Base-by-base conservation (phyloP, 352 stramenopile species). In the Ophiocytium majus region DNA sequence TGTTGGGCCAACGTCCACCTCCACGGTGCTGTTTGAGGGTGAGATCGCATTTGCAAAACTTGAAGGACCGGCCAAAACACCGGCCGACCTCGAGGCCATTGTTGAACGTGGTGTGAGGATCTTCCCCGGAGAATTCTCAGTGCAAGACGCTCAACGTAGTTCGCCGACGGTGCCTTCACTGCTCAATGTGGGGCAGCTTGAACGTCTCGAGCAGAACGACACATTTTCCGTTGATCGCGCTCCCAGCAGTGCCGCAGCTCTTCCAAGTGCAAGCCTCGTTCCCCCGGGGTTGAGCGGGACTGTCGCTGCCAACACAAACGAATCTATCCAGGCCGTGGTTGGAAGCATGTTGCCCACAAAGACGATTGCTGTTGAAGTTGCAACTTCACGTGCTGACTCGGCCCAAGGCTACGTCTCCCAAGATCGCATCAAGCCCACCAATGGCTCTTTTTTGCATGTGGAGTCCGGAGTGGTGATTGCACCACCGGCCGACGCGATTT, bases 71-170 rank as follows among this genome's bases (percentile, higher is more conserved):
- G 57, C 19, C 28, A 28, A 71, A 71, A 71, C 57, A 28, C 23
- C 23, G 23, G 28, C 57, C 19, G 28, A 71, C 28, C 57, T 71
- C 57, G 57, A 71, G 28, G 57, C 23, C 57, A 71, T 71, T 28
- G 57, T 71, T 71, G 57, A 71, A 23, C 57, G 57, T 28, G 57
- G 57, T 71, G 57, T 71, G 57, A 71, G 28, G 19, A 71, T 71
- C 28, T 28, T 23, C 19, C 57, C 57, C 57, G 57, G 57, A 28
- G 57, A 71, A 71, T 71, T 71, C 57, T 71, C 57, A 28, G 57
- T 71, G 57, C 19, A 23, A 23, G 57, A 71, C 28, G 28, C 23
- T 23, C 19, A 23, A 23, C 57, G 28, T 28, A 23, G 19, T 23
- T 28, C 28, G 23, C 57, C 57, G 23, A 71, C 57, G 23, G 57